phyloP scores from a whole-genome alignment of 192 early-diverging fungal species.

The Rhizophagus sp. region DNA sequence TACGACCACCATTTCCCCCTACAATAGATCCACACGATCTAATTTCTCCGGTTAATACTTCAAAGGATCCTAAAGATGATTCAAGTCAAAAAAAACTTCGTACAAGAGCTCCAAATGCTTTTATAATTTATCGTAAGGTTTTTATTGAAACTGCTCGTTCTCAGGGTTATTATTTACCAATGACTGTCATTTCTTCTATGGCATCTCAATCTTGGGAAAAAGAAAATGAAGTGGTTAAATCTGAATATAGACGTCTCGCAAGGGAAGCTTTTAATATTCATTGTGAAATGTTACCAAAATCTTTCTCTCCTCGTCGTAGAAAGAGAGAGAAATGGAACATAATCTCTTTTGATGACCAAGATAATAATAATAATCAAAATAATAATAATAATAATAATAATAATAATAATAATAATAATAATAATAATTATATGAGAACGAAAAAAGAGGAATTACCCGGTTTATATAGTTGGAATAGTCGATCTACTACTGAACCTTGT shows the following conservation, averaged over 20 bases:
- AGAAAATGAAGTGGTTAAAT: neutral
- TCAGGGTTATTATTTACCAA: constrained; percentile 1
- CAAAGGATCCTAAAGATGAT: too few species aligned
- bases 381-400: too few species aligned
- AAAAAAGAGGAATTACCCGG: too few species aligned
- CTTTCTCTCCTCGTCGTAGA: too few species aligned
- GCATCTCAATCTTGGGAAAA: constrained; percentile 1
- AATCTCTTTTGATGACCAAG: too few species aligned
- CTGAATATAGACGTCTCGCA: constrained; percentile 7
- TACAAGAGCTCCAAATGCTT: constrained; percentile 4
- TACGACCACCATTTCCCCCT: neutral
- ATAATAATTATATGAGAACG: too few species aligned
- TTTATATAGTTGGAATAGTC: too few species aligned
- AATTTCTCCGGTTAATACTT: neutral
- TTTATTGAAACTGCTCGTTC: constrained; percentile 3
- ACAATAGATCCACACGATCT: neutral
- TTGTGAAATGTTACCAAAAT: too few species aligned
- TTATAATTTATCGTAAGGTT: constrained; percentile 13
- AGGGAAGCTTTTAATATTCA: neutral
- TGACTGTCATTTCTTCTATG: constrained; percentile 17
- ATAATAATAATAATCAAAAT: too few species aligned
- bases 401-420: too few species aligned
- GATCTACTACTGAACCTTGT: too few species aligned
- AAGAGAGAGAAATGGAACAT: too few species aligned
- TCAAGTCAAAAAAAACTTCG: neutral